Base-by-base conservation (phyloP, 164 flowering plant genomes). In the Chloranthus sessilifolius region DNA sequence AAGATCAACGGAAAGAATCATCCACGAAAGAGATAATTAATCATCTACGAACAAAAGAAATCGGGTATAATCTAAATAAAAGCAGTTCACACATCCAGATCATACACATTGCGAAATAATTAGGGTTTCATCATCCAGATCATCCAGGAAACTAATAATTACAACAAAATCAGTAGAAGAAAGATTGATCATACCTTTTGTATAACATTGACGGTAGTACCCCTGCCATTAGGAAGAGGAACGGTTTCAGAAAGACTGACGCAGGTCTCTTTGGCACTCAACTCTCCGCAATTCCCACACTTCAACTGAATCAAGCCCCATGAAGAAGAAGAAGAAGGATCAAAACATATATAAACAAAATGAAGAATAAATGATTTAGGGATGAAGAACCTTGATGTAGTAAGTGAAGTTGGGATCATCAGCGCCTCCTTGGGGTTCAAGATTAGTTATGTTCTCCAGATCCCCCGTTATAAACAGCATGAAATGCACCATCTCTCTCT, bases 341-440 rank as follows among this genome's bases (percentile, higher is more conserved):
- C 41, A 30, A 35, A 21, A 7, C 36, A 53, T 28, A 24, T n/a
- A 8, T 24, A 12, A 9, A 36, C 12, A 47, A 25, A 20, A 24
- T n/a, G 17, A 8, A 30, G 19, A 19, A 17, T 17, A 2, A 35
- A 20, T 4, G 24, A 30, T n/a, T n/a, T 33, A 50, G 25, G 8
- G 39, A 26, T 48, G 43, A 29, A n/a, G 16, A 26, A 88, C 97
- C 89, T 84, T 90, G 78, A 87, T 75, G 74, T 64, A 64, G 70
- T 69, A 90, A 36, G 76, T 21, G 74, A 84, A 84, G 55, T 54
- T 50, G 14, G 83, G 81, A 68, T 87, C 90, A 45, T 87, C 89
- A 59, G 79, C 74, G 58, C 97, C 97, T 15, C 76, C 91, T 34
- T 77, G 75, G n/a, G 95, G 97, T 57, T 81, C 87, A 45, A 90